Base-by-base conservation (phyloP, 192 early-diverging fungal species). In the Podila horticola region DNA sequence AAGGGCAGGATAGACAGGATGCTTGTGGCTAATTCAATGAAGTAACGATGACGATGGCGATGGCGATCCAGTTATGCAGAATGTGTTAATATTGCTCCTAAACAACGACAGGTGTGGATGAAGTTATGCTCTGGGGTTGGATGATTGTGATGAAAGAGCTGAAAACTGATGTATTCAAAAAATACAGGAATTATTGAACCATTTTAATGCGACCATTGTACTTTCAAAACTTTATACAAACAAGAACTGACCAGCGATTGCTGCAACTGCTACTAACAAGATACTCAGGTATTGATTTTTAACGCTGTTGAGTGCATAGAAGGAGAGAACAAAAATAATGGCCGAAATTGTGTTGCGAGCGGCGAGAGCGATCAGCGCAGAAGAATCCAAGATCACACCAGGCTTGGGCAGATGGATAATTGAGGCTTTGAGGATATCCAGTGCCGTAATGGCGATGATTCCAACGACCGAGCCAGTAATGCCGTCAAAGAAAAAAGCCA, bases 401-500 rank as follows among this genome's bases (percentile, higher is more conserved):
- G 68, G 13, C 11, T 52, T 57, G 9, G 60, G 29, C 5, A 62
- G 45, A 59, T 45, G 58, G 7, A 66, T 31, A 5, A 74, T 9
- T 0, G 64, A 74, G 2, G 64, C 57, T 51, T 74, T 74, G 24
- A 62, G n/a, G 58, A 74, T 48, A 38, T 74, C 65, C 57, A 74
- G 17, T 0, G 72, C 72, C 0, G 72, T 74, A 17, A 74, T 67
- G 31, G 72, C 72, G n/a, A 74, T 64, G 62, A 74, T 64, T 0
- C 72, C 72, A 58, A 74, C 72, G 5, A 74, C 72, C 0, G 51
- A 49, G 1, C 62, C 72, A 3, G 72, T 66, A 66, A 79, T 71
- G 2, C 75, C 75, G 20, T 79, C 75, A 66, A 79, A 79, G 41
- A 79, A 79, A 0, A 55, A 34, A 11, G 75, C 75, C 67, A 71